Evolutionary conservation across 1,284 basidiomycete genomes (phyloP).

Genomic region (Sporisorium reilianum): DNA sequence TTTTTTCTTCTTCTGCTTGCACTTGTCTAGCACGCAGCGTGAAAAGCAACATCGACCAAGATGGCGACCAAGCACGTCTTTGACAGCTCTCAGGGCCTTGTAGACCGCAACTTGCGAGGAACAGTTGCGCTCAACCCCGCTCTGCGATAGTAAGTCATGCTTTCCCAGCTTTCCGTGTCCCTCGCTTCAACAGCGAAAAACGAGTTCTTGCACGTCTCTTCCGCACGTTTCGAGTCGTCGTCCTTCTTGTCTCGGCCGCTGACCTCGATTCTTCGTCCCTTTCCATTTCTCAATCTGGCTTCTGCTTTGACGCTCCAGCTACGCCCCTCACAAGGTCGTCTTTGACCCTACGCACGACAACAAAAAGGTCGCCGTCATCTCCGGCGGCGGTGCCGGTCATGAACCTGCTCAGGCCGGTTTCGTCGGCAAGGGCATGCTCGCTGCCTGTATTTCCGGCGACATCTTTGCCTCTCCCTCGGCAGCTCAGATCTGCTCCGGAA

Average conservation of each 20-base stretch:
- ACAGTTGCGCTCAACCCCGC: constrained; percentile 66
- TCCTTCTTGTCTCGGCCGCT: background rate
- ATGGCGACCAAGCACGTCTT: constrained; percentile 69
- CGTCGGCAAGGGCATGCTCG: constrained; percentile 71
- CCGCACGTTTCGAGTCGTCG: background rate
- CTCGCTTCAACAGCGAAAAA: background rate
- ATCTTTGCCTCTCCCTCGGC: constrained; percentile 73
- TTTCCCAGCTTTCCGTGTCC: background rate
- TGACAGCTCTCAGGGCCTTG: constrained; percentile 63
- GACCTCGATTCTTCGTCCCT: background rate
- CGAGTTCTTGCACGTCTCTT: background rate
- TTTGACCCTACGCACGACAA: constrained; percentile 66
- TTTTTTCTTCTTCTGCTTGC: background rate
- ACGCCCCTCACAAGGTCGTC: constrained; percentile 67
- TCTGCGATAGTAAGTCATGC: constrained; percentile 58
- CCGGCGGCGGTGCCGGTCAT: constrained; percentile 72
- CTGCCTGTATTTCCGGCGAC: constrained; percentile 71
- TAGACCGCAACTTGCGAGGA: constrained; percentile 65
- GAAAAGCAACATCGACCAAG: constrained; percentile 7
- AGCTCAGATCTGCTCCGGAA: constrained; percentile 71
- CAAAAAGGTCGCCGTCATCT: constrained; percentile 71
- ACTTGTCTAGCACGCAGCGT: background rate
- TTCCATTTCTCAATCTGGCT: background rate
- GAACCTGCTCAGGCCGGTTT: constrained; percentile 70
- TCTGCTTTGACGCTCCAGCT: constrained; percentile 28